These are phyloP conservation scores for Trypanosoma mega DNA, from an alignment of 208 protist species.

Conservation along the genomic window DNA sequence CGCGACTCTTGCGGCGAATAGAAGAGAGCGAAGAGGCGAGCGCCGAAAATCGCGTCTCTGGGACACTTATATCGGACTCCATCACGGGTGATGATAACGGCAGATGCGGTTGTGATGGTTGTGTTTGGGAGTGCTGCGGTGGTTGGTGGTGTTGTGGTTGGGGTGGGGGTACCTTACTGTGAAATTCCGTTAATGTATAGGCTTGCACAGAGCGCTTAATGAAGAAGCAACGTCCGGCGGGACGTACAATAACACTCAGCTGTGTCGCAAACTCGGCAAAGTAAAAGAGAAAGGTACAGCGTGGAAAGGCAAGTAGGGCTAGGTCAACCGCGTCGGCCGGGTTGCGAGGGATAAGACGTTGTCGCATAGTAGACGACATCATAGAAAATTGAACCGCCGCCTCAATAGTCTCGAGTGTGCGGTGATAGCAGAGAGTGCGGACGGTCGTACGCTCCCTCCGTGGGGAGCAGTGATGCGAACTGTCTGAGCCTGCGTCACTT, in stretches of 20 bases:
- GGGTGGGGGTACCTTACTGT: constrained; percentile 21
- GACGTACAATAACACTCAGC: constrained; percentile 76
- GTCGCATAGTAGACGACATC: constrained; percentile 27
- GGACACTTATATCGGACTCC: background rate
- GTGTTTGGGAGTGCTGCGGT: too few relatives aligned
- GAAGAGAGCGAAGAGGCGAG: constrained; percentile 22
- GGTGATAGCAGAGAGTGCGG: constrained; percentile 50
- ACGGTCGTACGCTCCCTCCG: constrained; percentile 31
- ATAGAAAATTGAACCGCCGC: constrained; percentile 52
- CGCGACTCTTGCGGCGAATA: background rate
- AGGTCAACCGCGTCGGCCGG: constrained; percentile 82
- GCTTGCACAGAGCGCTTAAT: constrained; percentile 61
- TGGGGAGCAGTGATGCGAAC: background rate
- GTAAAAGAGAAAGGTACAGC: constrained; percentile 87
- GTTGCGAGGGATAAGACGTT: constrained; percentile 50
- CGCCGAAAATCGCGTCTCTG: background rate
- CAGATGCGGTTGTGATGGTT: too few relatives aligned
- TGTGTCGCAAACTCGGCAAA: constrained; percentile 82
- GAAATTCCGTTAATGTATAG: constrained; percentile 58
- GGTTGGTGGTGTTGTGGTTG: background rate
- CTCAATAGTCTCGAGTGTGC: constrained; percentile 78
- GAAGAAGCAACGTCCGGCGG: constrained; percentile 49
- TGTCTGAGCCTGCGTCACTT: background rate
- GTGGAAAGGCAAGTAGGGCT: constrained; percentile 62
- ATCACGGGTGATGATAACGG: background rate